phyloP scores from a whole-genome alignment of 2,329 filamentous ascomycete genomes.

The Fusarium sp. region DNA sequence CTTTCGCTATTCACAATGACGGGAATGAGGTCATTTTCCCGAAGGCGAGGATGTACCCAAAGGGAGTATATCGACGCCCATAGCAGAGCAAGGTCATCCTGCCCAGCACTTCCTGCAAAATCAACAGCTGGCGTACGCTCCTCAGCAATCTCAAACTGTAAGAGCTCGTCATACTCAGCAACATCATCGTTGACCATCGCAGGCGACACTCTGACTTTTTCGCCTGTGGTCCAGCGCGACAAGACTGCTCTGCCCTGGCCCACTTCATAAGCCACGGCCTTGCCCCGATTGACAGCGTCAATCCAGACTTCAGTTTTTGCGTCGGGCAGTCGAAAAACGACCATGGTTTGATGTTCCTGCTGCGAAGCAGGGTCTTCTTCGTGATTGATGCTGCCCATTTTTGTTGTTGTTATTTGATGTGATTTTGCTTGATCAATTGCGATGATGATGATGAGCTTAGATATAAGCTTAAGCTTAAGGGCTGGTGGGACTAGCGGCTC shows the following conservation, averaged over 20 bases:
- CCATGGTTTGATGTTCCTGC: not conserved
- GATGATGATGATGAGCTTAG: too few relatives aligned
- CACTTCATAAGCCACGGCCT: not conserved
- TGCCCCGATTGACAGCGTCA: not conserved
- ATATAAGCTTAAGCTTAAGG: too few relatives aligned
- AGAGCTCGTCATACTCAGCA: conserved; percentile 5
- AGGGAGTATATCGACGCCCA: conserved; percentile 33
- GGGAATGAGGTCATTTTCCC: conserved; percentile 26
- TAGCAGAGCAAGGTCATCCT: conserved; percentile 10
- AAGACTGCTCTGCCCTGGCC: conserved; percentile 12
- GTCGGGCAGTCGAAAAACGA: conserved; percentile 18
- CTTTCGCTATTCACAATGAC: conserved; percentile 17
- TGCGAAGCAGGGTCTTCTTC: not conserved
- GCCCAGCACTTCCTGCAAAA: conserved; percentile 2
- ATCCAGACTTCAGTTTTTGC: conserved; percentile 28
- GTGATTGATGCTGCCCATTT: not conserved
- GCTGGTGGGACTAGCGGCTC: too few relatives aligned
- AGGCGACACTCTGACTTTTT: conserved; percentile 21
- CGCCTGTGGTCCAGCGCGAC: conserved; percentile 16
- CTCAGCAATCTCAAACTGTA: conserved; percentile 15
- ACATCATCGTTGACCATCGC: conserved; percentile 32
- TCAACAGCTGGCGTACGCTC: conserved; percentile 1
- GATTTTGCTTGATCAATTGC: too few relatives aligned
- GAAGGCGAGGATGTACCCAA: conserved; percentile 27
- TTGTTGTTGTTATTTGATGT: not conserved